These are phyloP conservation scores for Entophlyctis luteolus DNA, from an alignment of 192 early-diverging fungal genomes.

Conservation along the genomic window DNA sequence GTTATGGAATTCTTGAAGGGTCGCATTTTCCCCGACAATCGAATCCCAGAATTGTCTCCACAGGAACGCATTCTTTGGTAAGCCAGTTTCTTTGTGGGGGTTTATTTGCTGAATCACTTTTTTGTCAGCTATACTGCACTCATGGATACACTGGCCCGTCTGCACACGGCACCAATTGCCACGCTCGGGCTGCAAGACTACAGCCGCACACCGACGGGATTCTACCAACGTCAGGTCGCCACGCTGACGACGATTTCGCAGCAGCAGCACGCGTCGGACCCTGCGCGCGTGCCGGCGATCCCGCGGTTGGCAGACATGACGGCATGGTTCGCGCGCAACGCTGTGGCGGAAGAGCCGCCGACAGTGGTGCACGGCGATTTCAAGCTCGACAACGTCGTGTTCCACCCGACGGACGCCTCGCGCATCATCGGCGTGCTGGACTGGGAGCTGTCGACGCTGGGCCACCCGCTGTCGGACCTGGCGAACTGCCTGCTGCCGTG, in stretches of 20 bases:
- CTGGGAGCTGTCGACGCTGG: constrained; percentile 83
- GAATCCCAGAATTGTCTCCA: constrained; percentile 9
- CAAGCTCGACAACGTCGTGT: constrained; percentile 74
- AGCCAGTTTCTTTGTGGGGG: neutral
- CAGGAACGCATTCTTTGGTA: neutral
- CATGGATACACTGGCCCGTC: constrained; percentile 70
- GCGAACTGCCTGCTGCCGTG: constrained; percentile 79
- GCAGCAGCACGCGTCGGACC: constrained; percentile 61
- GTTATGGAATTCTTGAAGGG: constrained; percentile 94
- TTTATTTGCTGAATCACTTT: neutral
- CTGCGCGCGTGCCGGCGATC: constrained; percentile 61
- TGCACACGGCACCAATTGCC: constrained; percentile 71
- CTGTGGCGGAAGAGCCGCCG: constrained; percentile 63
- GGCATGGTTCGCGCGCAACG: constrained; percentile 68
- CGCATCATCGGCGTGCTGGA: constrained; percentile 84
- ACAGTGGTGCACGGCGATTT: constrained; percentile 92
- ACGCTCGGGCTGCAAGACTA: constrained; percentile 66
- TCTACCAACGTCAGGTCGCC: constrained; percentile 82
- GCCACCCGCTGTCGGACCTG: constrained; percentile 86
- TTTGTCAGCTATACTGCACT: constrained; percentile 48
- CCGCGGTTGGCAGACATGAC: constrained; percentile 64
- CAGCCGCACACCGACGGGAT: constrained; percentile 60
- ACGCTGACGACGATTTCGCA: constrained; percentile 61
- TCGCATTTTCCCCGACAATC: constrained; percentile 69
- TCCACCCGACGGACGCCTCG: constrained; percentile 65